Percentiles rank a stretch among this genome's conserved stretches.
These are phyloP conservation scores for Pyrenula aspistea DNA, from an alignment of 495 filamentous ascomycete genomes.

Conservation along the genomic window DNA sequence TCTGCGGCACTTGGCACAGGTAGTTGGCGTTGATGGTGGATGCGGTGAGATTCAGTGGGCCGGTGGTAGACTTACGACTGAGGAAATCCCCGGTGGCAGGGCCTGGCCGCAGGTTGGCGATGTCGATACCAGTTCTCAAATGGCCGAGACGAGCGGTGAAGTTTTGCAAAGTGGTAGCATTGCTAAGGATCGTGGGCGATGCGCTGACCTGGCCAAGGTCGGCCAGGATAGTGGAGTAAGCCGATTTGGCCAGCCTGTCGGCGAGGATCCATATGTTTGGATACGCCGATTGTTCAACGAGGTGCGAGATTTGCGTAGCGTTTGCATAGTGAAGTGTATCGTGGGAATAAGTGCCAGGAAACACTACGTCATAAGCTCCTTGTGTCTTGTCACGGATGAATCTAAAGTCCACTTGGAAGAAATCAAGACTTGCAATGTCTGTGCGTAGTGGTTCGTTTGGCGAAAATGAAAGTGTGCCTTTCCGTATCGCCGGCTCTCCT, in stretches of 20 bases:
- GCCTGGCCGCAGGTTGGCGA: background rate
- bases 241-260: constrained; percentile 7
- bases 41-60: constrained; percentile 2
- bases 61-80: background rate
- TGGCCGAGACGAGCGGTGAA: background rate
- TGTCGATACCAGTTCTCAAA: background rate
- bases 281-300: background rate
- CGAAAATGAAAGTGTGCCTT: background rate
- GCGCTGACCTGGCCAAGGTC: constrained; percentile 14
- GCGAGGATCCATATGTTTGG: background rate
- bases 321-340: too few relatives aligned
- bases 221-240: constrained; percentile 17
- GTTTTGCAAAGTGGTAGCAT: background rate
- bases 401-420: background rate
- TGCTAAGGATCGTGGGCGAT: constrained; percentile 11
- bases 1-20: constrained; percentile 19
- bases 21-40: constrained; percentile 14
- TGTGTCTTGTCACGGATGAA: background rate
- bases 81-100: background rate
- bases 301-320: background rate
- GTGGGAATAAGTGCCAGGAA: background rate
- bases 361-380: background rate
- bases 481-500: background rate
- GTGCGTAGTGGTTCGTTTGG: background rate
- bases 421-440: background rate